These are phyloP conservation scores for Xylariaceae sp. DNA, from an alignment of 2,329 filamentous ascomycete species.

Conservation along the genomic window DNA sequence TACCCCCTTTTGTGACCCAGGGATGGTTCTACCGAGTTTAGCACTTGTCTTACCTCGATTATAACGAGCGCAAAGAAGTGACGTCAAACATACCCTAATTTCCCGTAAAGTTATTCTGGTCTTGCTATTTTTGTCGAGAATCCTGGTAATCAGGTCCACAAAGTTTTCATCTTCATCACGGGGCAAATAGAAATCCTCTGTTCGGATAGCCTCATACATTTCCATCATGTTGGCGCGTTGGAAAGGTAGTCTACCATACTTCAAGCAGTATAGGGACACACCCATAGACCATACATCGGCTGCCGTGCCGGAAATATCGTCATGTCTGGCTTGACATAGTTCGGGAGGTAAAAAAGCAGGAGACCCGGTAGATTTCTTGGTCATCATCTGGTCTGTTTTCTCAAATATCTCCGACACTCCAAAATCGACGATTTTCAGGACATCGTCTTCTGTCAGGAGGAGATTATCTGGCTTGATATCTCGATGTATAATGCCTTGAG, in stretches of 20 bases:
- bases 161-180: constrained; percentile 69
- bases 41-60: constrained; percentile 5
- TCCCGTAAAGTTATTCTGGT: constrained; percentile 83
- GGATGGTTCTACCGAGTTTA: constrained; percentile 70
- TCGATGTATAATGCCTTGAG: constrained; percentile 90
- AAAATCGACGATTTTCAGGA: constrained; percentile 98
- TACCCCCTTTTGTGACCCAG: constrained; percentile 85
- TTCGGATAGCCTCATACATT: constrained; percentile 85
- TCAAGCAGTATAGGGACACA: constrained; percentile 88
- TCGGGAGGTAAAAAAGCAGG: constrained; percentile 95
- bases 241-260: constrained; percentile 88
- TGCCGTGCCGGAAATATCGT: constrained; percentile 83
- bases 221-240: constrained; percentile 78
- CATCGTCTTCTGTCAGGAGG: constrained; percentile 83
- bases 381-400: constrained; percentile 82
- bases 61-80: neutral
- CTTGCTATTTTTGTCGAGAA: constrained; percentile 83
- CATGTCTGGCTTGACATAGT: constrained; percentile 83
- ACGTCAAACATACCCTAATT: constrained; percentile 66
- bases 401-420: constrained; percentile 99
- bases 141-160: constrained; percentile 69
- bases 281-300: constrained; percentile 99
- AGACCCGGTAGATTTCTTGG: constrained; percentile 89
- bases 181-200: constrained; percentile 65
- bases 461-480: constrained; percentile 99